A percentile compares a stretch with the other conserved stretches of the same genome.
Conservation (phyloP, 225 moss, liverwort and hornwort species). For the Thuidium tamariscinum region DNA sequence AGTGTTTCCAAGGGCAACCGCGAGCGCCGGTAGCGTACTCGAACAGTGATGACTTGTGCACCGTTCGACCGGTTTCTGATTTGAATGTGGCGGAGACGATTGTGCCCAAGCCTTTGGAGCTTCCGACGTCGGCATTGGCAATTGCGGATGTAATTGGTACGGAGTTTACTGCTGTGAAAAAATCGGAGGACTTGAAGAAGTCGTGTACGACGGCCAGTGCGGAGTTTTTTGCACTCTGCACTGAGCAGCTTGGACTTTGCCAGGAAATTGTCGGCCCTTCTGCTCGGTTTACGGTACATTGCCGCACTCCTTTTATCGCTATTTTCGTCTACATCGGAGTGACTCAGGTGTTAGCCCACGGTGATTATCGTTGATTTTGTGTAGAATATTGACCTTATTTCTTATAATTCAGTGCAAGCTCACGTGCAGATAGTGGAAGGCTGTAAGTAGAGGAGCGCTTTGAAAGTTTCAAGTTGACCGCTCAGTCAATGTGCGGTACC, state of each 20-base stretch:
- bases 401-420: background rate
- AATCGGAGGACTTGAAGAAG: slow-evolving; percentile 47
- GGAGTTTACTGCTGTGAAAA: slow-evolving; percentile 42
- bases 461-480: background rate
- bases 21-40: slow-evolving; percentile 9
- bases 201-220: slow-evolving; percentile 42
- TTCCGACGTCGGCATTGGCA: slow-evolving; percentile 67
- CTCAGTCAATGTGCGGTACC: background rate
- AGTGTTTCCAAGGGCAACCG: slow-evolving; percentile 27
- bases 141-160: slow-evolving; percentile 65
- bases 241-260: slow-evolving; percentile 74
- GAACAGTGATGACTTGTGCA: slow-evolving; percentile 6
- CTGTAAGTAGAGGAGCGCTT: background rate
- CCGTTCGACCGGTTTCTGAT: slow-evolving; percentile 22
- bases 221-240: slow-evolving; percentile 72
- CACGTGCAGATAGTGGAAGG: background rate
- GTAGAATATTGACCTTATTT: background rate
- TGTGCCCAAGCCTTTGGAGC: slow-evolving; percentile 25
- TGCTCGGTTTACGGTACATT: slow-evolving; percentile 63
- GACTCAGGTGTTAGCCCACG: background rate
- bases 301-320: background rate
- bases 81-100: slow-evolving; percentile 11
- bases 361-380: background rate
- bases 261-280: slow-evolving; percentile 59
- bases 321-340: background rate